phyloP scores from a whole-genome alignment of 2,329 filamentous ascomycete genomes.

The Fusarium odoratissimum region DNA sequence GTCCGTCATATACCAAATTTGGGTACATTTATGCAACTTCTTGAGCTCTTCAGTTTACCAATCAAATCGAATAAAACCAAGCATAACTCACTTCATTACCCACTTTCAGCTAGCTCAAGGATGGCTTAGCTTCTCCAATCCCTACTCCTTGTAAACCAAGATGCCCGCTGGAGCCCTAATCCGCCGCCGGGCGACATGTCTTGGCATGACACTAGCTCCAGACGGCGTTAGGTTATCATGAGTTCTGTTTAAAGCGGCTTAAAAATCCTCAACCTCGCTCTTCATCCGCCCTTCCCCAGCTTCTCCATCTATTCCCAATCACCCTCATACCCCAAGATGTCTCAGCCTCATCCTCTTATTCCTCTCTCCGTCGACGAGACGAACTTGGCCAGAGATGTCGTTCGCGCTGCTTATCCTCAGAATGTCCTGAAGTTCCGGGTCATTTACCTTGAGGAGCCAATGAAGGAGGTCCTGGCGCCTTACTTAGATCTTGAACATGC shows the following conservation, averaged over 20 bases:
- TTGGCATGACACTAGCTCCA: not conserved
- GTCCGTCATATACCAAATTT: accelerated
- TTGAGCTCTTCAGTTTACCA: accelerated
- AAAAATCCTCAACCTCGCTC: not conserved
- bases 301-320: not conserved
- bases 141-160: not conserved
- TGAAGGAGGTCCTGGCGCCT: accelerated
- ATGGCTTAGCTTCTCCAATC: not conserved
- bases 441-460: not conserved
- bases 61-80: accelerated
- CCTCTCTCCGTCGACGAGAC: not conserved
- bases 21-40: not conserved
- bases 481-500: not conserved
- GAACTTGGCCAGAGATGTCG: not conserved
- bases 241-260: not conserved
- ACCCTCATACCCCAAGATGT: not conserved
- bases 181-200: not conserved
- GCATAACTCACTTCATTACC: not conserved
- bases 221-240: not conserved
- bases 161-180: not conserved
- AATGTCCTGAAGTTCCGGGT: not conserved
- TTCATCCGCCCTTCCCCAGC: accelerated
- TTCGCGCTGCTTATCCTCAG: not conserved
- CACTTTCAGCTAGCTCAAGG: not conserved
- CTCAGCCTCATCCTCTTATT: not conserved